phyloP scores from a whole-genome alignment of 345 rosid species.

The Hibiscus trionum region DNA sequence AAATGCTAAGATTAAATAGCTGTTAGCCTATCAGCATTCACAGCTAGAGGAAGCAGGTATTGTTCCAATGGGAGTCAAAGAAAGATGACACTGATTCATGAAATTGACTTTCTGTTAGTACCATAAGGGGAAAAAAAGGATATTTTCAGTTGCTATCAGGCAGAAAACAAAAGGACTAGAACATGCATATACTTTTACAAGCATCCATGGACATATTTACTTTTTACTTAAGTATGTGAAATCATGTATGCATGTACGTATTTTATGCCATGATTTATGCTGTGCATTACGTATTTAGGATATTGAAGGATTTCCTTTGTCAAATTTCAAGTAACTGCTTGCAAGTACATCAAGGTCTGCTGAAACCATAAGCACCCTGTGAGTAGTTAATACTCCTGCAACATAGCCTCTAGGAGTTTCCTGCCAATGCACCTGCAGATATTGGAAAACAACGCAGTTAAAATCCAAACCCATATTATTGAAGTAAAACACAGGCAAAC shows the following conservation, averaged over 20 bases:
- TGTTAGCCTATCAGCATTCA: not conserved
- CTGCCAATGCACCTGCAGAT: conserved; percentile 88
- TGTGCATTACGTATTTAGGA: conserved; percentile 34
- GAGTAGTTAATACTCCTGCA: conserved; percentile 88
- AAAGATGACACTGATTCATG: not conserved
- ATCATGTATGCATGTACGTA: not conserved
- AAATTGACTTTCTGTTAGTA: not conserved
- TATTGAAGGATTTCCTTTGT: conserved; percentile 96
- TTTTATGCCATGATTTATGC: not conserved
- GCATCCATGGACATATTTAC: not conserved
- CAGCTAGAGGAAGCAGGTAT: not conserved
- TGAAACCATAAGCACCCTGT: conserved; percentile 83
- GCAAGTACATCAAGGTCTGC: conserved; percentile 85
- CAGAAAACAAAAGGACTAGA: not conserved
- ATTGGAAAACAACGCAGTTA: not conserved
- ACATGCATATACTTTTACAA: not conserved
- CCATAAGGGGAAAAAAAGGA: not conserved
- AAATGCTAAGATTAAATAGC: conserved; percentile 2
- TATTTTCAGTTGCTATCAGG: not conserved
- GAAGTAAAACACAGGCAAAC: conserved; percentile 6
- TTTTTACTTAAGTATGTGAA: not conserved
- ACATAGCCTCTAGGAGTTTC: conserved; percentile 86
- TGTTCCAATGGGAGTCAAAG: not conserved
- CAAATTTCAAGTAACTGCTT: conserved; percentile 72
- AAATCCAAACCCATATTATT: not conserved